Evolutionary conservation across 1,284 basidiomycete species (phyloP).

Genomic region (Limonomyces culmigenus): DNA sequence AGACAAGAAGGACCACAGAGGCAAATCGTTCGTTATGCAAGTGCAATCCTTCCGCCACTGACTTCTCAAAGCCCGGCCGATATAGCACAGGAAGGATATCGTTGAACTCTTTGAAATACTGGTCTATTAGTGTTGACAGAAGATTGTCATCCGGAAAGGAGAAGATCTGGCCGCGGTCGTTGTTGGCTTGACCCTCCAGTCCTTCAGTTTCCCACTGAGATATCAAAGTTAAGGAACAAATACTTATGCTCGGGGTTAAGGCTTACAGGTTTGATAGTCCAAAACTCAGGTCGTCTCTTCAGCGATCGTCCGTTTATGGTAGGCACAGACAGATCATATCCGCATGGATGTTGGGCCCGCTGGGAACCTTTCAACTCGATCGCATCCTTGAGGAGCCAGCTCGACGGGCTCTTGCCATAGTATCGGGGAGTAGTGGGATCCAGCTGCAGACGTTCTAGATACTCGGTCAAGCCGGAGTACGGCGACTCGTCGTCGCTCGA

Average conservation of each 20-base stretch:
- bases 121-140: constrained; percentile 22
- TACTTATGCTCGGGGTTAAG: too few relatives aligned
- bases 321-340: too few relatives aligned
- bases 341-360: too few relatives aligned
- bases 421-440: constrained; percentile 28
- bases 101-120: constrained; percentile 25
- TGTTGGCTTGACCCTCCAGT: background rate
- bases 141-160: constrained; percentile 20
- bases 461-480: constrained; percentile 10
- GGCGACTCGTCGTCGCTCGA: constrained; percentile 20
- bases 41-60: constrained; percentile 22
- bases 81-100: constrained; percentile 31
- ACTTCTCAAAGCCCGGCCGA: constrained; percentile 25
- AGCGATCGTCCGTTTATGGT: too few relatives aligned
- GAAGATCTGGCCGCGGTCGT: constrained; percentile 7
- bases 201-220: constrained; percentile 3
- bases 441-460: constrained; percentile 18
- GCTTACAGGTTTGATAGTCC: constrained; percentile 22
- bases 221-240: too few relatives aligned
- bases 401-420: constrained; percentile 57
- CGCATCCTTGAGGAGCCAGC: constrained; percentile 46
- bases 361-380: constrained; percentile 53
- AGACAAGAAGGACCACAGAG: constrained; percentile 29
- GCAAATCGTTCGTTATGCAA: constrained; percentile 27
- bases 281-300: constrained; percentile 20